Evolutionary conservation across 2,329 filamentous ascomycete genomes (phyloP).

Genomic region (Cucurbitaria berberidis): DNA sequence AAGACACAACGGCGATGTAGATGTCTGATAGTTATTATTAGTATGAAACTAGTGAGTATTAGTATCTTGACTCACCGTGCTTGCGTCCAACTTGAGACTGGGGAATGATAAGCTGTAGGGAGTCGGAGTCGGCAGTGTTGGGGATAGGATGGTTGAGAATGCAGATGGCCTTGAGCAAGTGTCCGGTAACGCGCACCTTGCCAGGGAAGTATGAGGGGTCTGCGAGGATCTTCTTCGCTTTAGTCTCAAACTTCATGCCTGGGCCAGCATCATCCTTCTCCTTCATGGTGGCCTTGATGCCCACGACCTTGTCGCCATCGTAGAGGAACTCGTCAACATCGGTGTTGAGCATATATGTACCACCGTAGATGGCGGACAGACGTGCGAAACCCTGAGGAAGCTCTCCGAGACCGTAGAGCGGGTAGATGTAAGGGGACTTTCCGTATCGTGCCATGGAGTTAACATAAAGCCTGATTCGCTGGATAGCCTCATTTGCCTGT

Average conservation of each 20-base stretch:
- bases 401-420: constrained; percentile 94
- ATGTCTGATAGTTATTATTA: constrained; percentile 68
- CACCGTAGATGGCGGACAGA: constrained; percentile 96
- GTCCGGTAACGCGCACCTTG: constrained; percentile 86
- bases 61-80: constrained; percentile 70
- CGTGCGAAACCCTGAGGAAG: constrained; percentile 97
- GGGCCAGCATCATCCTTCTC: constrained; percentile 75
- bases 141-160: constrained; percentile 94
- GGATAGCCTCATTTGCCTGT: constrained; percentile 80
- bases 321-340: constrained; percentile 88
- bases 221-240: constrained; percentile 92
- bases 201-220: constrained; percentile 95
- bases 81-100: constrained; percentile 97
- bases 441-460: constrained; percentile 98
- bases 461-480: constrained; percentile 93
- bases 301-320: constrained; percentile 82
- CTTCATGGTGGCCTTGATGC: constrained; percentile 97
- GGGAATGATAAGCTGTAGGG: constrained; percentile 93
- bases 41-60: background rate
- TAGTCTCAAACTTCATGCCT: constrained; percentile 92
- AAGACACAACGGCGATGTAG: constrained; percentile 95
- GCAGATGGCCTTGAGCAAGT: constrained; percentile 95
- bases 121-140: constrained; percentile 87
- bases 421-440: constrained; percentile 99
- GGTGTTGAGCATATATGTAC: constrained; percentile 99